Percentiles rank a stretch among this genome's conserved stretches.
Evolutionary conservation across 306 rosid species (phyloP).

Genomic region (Hylodesmum podocarpum): DNA sequence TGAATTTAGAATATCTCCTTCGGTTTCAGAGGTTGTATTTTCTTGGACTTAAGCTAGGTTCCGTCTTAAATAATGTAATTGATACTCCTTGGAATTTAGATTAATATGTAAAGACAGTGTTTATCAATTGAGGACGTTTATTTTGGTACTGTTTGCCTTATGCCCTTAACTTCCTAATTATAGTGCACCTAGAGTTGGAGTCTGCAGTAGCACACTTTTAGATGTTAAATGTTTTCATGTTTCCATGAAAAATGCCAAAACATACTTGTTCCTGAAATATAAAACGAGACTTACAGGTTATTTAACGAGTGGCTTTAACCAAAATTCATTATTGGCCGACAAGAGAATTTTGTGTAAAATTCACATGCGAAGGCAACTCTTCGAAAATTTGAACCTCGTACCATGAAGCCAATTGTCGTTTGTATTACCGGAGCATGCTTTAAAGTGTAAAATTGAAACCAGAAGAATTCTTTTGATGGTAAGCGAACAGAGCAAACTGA

Average conservation of each 20-base stretch:
- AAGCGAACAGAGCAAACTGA: background rate
- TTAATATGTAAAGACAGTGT: constrained; percentile 2
- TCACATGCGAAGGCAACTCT: too few relatives aligned
- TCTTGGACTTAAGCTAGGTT: background rate
- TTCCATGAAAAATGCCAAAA: background rate
- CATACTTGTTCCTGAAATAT: too few relatives aligned
- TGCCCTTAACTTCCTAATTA: too few relatives aligned
- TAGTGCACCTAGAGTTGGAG: constrained; percentile 7
- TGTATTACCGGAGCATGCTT: background rate
- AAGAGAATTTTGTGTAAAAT: too few relatives aligned
- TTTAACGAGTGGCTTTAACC: background rate
- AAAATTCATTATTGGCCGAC: background rate
- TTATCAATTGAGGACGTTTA: background rate
- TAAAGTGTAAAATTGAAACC: background rate
- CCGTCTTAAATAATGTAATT: constrained; percentile 13
- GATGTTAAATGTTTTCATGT: constrained; percentile 9
- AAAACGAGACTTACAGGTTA: too few relatives aligned
- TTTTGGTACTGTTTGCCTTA: background rate
- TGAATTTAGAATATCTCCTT: constrained; percentile 26
- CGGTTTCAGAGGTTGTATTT: background rate
- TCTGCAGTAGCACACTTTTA: background rate
- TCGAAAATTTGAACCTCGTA: too few relatives aligned
- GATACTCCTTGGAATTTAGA: constrained; percentile 9
- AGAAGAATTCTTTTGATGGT: background rate
- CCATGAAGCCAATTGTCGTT: too few relatives aligned